Evolutionary conservation across 148 eudicot species (phyloP).

Genomic region (Silene uniflora): DNA sequence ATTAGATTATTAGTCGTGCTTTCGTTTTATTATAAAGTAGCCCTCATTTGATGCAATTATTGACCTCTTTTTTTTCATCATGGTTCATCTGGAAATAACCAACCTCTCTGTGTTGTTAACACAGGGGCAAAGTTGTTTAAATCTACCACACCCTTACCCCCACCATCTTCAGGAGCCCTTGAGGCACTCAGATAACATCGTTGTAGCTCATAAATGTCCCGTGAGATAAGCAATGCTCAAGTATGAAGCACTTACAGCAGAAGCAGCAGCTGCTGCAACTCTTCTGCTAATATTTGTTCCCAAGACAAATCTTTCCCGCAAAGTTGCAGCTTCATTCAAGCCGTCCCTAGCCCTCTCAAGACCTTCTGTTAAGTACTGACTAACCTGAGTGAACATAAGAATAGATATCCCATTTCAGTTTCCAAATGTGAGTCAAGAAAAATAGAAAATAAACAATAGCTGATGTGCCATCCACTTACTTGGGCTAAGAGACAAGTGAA

Average conservation of each 20-base stretch:
- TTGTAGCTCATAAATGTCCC: too few relatives aligned
- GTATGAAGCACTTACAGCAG: slow-evolving; percentile 69
- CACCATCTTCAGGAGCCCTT: too few relatives aligned
- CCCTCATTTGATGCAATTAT: too few relatives aligned
- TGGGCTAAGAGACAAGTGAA: slow-evolving; percentile 94
- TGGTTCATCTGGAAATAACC: too few relatives aligned
- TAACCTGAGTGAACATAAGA: slow-evolving; percentile 48
- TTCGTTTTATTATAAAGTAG: too few relatives aligned
- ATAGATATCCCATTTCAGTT: slow-evolving; percentile 2
- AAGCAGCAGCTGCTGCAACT: slow-evolving; percentile 99
- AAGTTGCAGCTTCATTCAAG: slow-evolving; percentile 87
- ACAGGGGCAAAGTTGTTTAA: too few relatives aligned
- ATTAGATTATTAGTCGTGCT: too few relatives aligned
- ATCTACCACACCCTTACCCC: too few relatives aligned
- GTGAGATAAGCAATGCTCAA: neutral
- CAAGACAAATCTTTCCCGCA: slow-evolving; percentile 86
- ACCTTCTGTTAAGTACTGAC: slow-evolving; percentile 85
- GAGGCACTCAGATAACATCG: too few relatives aligned
- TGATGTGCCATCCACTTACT: slow-evolving; percentile 42
- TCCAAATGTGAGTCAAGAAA: neutral
- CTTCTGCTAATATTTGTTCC: slow-evolving; percentile 83
- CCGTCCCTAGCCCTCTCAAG: slow-evolving; percentile 92
- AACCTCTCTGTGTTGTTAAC: too few relatives aligned
- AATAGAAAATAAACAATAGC: neutral
- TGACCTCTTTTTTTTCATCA: too few relatives aligned